Evolutionary conservation across 2,329 filamentous ascomycete genomes (phyloP), one percentile per base, ranked within the genome.

Genomic region (Hawksworthiomyces lignivorus): DNA sequence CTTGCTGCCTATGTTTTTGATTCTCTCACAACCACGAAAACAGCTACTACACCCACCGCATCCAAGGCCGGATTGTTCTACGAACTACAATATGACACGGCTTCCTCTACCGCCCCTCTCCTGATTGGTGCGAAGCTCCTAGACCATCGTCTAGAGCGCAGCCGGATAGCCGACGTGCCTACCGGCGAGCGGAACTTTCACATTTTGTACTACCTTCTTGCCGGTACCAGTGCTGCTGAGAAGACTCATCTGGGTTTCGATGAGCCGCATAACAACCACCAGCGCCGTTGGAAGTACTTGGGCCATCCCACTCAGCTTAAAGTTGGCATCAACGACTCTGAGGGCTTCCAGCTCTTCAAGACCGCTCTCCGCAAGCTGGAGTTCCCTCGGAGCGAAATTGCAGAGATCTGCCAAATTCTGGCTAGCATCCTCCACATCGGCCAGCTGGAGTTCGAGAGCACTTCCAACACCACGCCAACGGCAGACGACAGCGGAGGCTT

Each of bases 181-280:
- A 95, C 92, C 0, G 92, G 92, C 53, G 92, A 98, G 65, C 83
- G 92, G 33, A 97, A 92, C 61, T 97, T 96, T 60, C 92, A 98
- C 62, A 77, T 94, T 20, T 71, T 98, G 8, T 98, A 98, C 68
- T 98, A 98, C 60, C 77, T 98, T 4, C 69, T 98, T 22, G 84
- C 90, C 1, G 92, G 92, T 43, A 97, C 92, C 11, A 96, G 88
- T 54, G 73, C 79, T 4, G 87, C 87, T 4, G 92, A 98, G 61
- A 96, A 90, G 69, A 62, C 82, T 11, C 92, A 98, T 70, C 68
- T 98, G 5, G 75, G 77, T 11, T 68, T 80, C 18, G 75, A 80
- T 21, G 65, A 67, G 18, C 61, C 69, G 4, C 59, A 65, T 6
- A 64, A 62, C 6, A 58, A 58, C 12, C 59, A 69, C 4, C 78